Evolutionary conservation across 2,329 filamentous ascomycete genomes (phyloP), one percentile per base, ranked within the genome.

Genomic region (Aspergillus costaricaensis): DNA sequence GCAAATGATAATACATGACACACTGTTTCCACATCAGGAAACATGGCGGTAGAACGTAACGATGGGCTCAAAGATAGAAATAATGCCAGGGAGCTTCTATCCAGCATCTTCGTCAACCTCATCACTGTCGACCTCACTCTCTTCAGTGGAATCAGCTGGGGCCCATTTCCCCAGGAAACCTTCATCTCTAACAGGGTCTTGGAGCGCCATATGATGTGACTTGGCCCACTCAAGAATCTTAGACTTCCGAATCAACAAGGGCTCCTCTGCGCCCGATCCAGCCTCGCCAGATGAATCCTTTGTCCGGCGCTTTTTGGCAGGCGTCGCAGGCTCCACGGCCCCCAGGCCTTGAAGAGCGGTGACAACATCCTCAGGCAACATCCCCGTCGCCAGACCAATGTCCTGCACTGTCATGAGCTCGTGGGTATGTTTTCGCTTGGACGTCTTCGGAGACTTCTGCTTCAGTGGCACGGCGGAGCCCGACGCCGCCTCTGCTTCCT

Each of bases 321-420:
- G 79, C 67, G 81, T 81, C 60, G 78, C 79, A 19, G 73, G 72
- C 62, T 85, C 83, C 50, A 89, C 81, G 38, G 95, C 79, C 8
- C 85, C 88, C 91, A 97, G 96, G 60, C 91, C 88, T 62, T 90
- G 86, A 57, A 97, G 79, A 23, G 92, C 88, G 0, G 81, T 81
- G 47, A 96, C 84, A 60, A 94, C 91, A 76, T 98, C 94, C 47
- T 97, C 94, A 0, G 85, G 84, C 58, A 89, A 82, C 74, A 98
- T 96, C 81, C 91, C 96, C 0, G 92, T 96, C 41, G 85, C 87
- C 52, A 85, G 80, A 56, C 91, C 91, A 69, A 94, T 88, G 59
- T 90, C 85, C 51, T 87, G 83, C 10, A 96, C 80, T 10, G 88
- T 88, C 56, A 92, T 76, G 4, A 80, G 70, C 69, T 86, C 80